Evolutionary conservation across 2,329 filamentous ascomycete species (phyloP).

Genomic region (Tolypocladium tropicale): DNA sequence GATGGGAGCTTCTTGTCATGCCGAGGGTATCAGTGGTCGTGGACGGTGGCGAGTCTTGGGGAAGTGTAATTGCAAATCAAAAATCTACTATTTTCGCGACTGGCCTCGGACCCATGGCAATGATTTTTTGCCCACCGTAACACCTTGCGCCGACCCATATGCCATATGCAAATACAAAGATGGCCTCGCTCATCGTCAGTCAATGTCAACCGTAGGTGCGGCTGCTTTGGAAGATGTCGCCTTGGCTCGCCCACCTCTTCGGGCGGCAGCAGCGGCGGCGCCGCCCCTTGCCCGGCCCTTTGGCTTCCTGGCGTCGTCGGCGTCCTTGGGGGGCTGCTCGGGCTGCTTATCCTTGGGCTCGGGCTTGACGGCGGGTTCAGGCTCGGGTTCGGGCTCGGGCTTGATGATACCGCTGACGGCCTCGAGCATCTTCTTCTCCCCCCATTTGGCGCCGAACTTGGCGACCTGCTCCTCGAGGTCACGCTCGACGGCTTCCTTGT

Average conservation of each 20-base stretch:
- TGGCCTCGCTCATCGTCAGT: slow-evolving; percentile 1
- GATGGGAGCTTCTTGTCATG: neutral
- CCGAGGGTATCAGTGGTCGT: neutral
- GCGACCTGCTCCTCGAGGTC: slow-evolving; percentile 27
- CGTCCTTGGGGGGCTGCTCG: slow-evolving; percentile 4
- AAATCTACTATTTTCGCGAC: neutral
- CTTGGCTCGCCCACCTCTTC: slow-evolving; percentile 17
- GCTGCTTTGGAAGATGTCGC: slow-evolving; percentile 9
- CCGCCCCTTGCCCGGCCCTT: slow-evolving; percentile 15
- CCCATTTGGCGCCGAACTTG: slow-evolving; percentile 30
- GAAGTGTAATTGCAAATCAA: neutral
- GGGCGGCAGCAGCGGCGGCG: slow-evolving; percentile 9
- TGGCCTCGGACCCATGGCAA: no score
- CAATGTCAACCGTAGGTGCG: slow-evolving; percentile 4
- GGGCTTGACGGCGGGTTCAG: slow-evolving; percentile 13
- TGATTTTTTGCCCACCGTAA: neutral
- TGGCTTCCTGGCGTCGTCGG: slow-evolving; percentile 17
- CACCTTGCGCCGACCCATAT: slow-evolving; percentile 2
- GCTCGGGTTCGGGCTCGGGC: slow-evolving; percentile 17
- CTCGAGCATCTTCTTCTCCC: slow-evolving; percentile 32
- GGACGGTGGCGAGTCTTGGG: neutral
- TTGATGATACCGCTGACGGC: slow-evolving; percentile 34
- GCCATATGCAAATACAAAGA: slow-evolving; percentile 1
- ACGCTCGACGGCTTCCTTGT: slow-evolving; percentile 1
- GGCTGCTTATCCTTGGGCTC: slow-evolving; percentile 14